A percentile compares a stretch with the other conserved stretches of the same genome.
These are phyloP conservation scores for Trametes sp. DNA, from an alignment of 1,284 basidiomycete species.

Conservation along the genomic window DNA sequence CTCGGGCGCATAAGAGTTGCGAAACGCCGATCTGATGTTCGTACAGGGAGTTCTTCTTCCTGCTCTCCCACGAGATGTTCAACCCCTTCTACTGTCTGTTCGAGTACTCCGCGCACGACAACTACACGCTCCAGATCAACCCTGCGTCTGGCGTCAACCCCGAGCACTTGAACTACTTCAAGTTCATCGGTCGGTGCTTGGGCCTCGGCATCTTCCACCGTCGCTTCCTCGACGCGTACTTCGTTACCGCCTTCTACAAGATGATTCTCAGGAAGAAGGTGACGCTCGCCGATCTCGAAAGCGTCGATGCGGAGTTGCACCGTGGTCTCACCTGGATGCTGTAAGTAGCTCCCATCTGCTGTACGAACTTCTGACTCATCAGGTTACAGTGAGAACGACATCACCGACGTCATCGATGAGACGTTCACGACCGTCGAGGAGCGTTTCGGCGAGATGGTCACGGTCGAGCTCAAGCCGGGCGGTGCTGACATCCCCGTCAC, in stretches of 20 bases:
- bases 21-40: conserved; percentile 12
- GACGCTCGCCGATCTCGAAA: conserved; percentile 86
- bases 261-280: conserved; percentile 95
- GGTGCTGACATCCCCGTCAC: conserved; percentile 90
- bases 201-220: conserved; percentile 98
- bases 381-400: conserved; percentile 84
- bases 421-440: conserved; percentile 96
- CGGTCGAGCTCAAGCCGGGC: conserved; percentile 90
- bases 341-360: conserved; percentile 53
- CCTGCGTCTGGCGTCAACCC: conserved; percentile 98
- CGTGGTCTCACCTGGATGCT: conserved; percentile 98
- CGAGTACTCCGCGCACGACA: conserved; percentile 99
- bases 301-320: conserved; percentile 90
- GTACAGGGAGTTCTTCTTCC: conserved; percentile 97
- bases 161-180: conserved; percentile 99
- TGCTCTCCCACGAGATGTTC: conserved; percentile 98
- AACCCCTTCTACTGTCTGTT: conserved; percentile 99
- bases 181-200: conserved; percentile 95
- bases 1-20: neutral
- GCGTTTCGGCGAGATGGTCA: conserved; percentile 96
- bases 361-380: conserved; percentile 6
- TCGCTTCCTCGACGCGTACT: conserved; percentile 98
- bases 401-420: conserved; percentile 93
- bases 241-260: conserved; percentile 99
- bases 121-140: conserved; percentile 99